phyloP scores from a whole-genome alignment of 1,139 yeast genomes.

The Groenewaldozyma auringiensis region DNA sequence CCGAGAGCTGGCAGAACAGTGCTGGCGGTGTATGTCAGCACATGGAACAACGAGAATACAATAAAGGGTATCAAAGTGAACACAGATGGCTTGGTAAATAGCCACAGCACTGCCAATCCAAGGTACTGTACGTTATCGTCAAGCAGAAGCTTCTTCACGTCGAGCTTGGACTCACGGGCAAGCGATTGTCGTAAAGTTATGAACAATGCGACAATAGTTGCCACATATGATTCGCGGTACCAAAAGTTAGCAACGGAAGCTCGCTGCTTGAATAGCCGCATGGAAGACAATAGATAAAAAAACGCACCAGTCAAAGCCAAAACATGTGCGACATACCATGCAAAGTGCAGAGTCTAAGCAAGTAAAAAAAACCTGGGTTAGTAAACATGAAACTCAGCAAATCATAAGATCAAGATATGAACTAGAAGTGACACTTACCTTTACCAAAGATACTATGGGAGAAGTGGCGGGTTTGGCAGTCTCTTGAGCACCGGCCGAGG shows the following conservation, averaged over 20 bases:
- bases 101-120: constrained; percentile 49
- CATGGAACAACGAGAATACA: constrained; percentile 67
- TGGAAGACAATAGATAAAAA: constrained; percentile 45
- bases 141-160: constrained; percentile 22
- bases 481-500: not conserved
- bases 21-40: constrained; percentile 55
- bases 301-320: constrained; percentile 50
- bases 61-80: constrained; percentile 58
- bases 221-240: constrained; percentile 56
- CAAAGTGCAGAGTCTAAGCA: constrained; percentile 43
- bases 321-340: constrained; percentile 55
- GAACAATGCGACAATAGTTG: constrained; percentile 68
- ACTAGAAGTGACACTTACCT: constrained; percentile 1
- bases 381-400: not conserved
- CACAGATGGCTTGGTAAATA: constrained; percentile 44
- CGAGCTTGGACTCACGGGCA: constrained; percentile 16
- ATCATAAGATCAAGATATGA: not conserved
- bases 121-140: constrained; percentile 70
- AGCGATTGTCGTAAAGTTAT: constrained; percentile 59
- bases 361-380: not conserved
- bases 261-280: constrained; percentile 21
- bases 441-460: not conserved
- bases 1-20: constrained; percentile 62
- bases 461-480: not conserved
- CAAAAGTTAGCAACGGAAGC: constrained; percentile 38